Base-by-base conservation (phyloP, 306 rosid species). In the Casuarina cunninghamiana region DNA sequence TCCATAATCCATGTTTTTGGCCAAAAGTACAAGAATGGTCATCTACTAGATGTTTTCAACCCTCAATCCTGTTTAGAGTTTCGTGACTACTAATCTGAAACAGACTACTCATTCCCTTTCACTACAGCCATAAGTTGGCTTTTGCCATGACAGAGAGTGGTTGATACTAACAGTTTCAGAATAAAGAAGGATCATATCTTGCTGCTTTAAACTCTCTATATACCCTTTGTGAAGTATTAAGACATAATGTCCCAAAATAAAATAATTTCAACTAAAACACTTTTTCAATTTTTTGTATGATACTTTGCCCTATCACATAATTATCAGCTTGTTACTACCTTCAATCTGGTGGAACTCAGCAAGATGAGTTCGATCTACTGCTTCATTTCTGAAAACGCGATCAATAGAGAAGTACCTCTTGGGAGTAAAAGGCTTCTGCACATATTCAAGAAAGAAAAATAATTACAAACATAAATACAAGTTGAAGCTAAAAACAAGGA, bases 321-420 rank as follows among this genome's bases (percentile, higher is more conserved):
- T 49, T 43, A 58, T 9, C 74, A 86, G 80, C 55, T 66, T 46
- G 69, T 37, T 41, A 41, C 50, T 85, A 95, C 98, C 98, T 95
- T 95, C 98, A 41, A 95, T 95, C 84, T 95, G 98, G 86, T 93
- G 98, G 86, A 95, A 95, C 84, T 95, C 98, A 5, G 98, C 97
- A 78, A 95, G 98, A 86, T 95, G 98, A 39, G 98, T 95, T 54
- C 99, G 89, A 85, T 95, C 99, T 6, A 95, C 97, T 3, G 99
- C 99, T 81, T 95, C 99, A 83, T 95, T 95, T 83, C 99, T 89
- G 86, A 95, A 95, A 6, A 95, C 99, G 35, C 99, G 97, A 75
- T 95, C 97, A 62, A 95, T 95, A 39, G 99, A 95, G 90, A 88
- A 93, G 84, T 95, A 95, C 76, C 89, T 95, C 79, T 93, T 89